These are phyloP conservation scores for Melastoma malabathricum DNA, from an alignment of 345 rosid genomes.

Conservation along the genomic window DNA sequence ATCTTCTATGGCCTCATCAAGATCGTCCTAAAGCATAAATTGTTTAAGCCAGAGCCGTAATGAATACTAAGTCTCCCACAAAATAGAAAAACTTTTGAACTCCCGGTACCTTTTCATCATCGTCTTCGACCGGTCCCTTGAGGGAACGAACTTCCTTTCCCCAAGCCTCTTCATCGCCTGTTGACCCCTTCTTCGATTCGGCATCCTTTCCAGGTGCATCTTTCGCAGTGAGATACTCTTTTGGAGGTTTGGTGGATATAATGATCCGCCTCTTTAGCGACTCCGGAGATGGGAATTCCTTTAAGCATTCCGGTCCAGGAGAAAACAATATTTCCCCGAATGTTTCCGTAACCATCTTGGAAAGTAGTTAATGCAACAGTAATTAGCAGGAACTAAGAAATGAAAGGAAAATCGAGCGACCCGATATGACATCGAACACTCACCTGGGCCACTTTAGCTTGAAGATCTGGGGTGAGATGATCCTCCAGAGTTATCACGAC, in stretches of 20 bases:
- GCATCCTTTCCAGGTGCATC: too few relatives aligned
- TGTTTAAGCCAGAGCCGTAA: too few relatives aligned
- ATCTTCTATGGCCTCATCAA: too few relatives aligned
- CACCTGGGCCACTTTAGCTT: constrained; percentile 92
- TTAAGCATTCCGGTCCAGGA: constrained; percentile 50
- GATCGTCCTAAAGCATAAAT: too few relatives aligned
- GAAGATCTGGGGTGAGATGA: constrained; percentile 83
- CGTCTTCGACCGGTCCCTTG: too few relatives aligned
- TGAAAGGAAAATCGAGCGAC: too few relatives aligned
- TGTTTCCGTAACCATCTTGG: constrained; percentile 48
- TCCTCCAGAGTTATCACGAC: constrained; percentile 90
- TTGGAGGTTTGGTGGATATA: constrained; percentile 94
- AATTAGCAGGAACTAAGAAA: too few relatives aligned
- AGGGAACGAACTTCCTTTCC: too few relatives aligned
- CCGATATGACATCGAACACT: too few relatives aligned
- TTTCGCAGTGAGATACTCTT: constrained; percentile 74
- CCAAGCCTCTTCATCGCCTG: neutral
- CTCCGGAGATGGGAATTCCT: constrained; percentile 78
- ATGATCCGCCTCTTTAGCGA: constrained; percentile 50
- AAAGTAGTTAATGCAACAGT: neutral
- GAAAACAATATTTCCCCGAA: constrained; percentile 56
- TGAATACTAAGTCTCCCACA: too few relatives aligned
- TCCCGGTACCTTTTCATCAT: too few relatives aligned
- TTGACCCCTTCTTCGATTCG: constrained; percentile 31
- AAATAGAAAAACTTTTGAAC: too few relatives aligned